Base-by-base conservation (phyloP, 139 green algal species). In the Microglena sp. region DNA sequence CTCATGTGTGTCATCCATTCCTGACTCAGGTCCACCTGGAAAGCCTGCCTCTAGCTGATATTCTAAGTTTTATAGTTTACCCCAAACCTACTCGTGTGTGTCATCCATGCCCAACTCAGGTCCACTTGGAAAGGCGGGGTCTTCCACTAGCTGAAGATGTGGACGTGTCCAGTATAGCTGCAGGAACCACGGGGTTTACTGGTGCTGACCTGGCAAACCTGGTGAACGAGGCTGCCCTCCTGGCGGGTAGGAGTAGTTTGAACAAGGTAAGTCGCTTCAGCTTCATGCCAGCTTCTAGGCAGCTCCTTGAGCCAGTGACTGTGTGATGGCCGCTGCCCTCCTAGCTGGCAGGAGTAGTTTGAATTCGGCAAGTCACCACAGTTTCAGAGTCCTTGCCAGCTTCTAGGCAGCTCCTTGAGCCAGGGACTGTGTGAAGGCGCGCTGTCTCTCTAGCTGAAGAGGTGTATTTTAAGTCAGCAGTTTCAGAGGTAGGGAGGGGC, bases 201-300 rank as follows among this genome's bases (percentile, higher is more conserved):
- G 85, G 85, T 7, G 85, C 85, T 31, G 85, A 92, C 76, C 66
- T 92, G 55, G 85, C 83, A 30, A 92, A 92, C 70, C 62, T 85
- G 32, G 78, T 82, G 18, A 85, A 85, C 36, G 78, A 85, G 69
- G 83, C 84, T 29, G 84, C 84, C 35, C 71, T 90, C 45, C 66
- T 90, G 58, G 83, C 81, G 8, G 83, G 78, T 2, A 56, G 83
- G 24, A 34, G 4, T 32, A 73, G 64, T 62, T 79, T 76, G 54
- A 50, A 32, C 6, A 33, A 61, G 71, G 70, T 62, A 58, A 27
- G 56, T n/a, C 15, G 22, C 15, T 59, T 59, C 50, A 59, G 28
- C 24, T 31, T 22, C 26, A 84, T 78, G 18, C 11, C 40, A 50
- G 11, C 11, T 50, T 11, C 18, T 18, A 11, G 18, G 11, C 11